These are phyloP conservation scores for Xylaria intraflava DNA, from an alignment of 495 filamentous ascomycete genomes.

Conservation along the genomic window DNA sequence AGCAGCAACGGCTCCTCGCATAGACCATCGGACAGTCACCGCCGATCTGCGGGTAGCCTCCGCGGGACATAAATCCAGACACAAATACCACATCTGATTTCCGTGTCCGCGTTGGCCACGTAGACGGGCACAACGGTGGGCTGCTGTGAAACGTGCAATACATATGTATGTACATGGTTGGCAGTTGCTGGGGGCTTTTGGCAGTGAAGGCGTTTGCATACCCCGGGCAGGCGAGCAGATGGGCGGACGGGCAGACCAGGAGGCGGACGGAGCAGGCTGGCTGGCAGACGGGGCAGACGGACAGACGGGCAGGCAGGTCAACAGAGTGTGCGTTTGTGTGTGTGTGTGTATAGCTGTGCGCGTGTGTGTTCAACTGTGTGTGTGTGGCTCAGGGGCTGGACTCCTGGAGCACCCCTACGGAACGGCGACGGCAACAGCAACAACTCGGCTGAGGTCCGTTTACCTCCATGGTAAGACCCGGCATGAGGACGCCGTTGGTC, in stretches of 20 bases:
- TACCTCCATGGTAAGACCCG: not conserved
- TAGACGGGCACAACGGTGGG: not conserved
- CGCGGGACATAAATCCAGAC: constrained; percentile 20
- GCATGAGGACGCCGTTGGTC: not conserved
- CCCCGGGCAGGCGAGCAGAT: not conserved
- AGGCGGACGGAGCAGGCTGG: no score
- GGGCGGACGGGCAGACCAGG: not conserved
- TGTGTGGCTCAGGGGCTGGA: not conserved
- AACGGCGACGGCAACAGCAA: not conserved
- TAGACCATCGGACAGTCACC: constrained; percentile 21
- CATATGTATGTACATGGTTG: not conserved
- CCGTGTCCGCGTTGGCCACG: not conserved
- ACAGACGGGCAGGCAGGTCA: not conserved
- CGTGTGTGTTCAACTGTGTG: not conserved
- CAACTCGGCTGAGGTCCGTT: not conserved
- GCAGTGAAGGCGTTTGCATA: not conserved
- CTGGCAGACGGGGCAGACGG: not conserved
- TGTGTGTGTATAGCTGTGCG: not conserved
- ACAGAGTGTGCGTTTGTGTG: not conserved
- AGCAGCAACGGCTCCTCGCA: constrained; percentile 15
- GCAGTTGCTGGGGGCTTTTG: not conserved
- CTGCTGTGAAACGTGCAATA: not conserved
- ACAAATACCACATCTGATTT: not conserved
- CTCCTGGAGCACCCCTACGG: not conserved
- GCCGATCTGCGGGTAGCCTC: constrained; percentile 28